A percentile compares a stretch with the other conserved stretches of the same genome.
Evolutionary conservation across 257 asterid species (phyloP).

Genomic region (Ilex asprella): DNA sequence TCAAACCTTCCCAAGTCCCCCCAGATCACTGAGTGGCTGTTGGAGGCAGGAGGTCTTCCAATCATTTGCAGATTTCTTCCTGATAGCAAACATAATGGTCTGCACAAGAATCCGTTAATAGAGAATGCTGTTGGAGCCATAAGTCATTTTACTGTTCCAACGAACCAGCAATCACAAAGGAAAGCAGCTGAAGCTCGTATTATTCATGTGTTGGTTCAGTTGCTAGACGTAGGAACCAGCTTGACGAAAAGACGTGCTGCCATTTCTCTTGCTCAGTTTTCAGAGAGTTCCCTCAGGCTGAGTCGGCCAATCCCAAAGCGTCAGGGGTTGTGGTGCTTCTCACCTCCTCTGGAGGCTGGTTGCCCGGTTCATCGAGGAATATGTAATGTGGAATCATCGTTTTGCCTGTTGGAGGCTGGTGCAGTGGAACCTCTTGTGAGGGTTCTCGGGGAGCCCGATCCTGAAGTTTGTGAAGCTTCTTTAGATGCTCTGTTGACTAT

Average conservation of each 20-base stretch:
- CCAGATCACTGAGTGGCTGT: slow-evolving; percentile 42
- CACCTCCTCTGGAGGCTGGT: slow-evolving; percentile 28
- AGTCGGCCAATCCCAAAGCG: slow-evolving; percentile 36
- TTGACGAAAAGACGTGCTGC: slow-evolving; percentile 35
- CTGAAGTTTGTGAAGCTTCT: slow-evolving; percentile 48
- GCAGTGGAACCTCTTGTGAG: slow-evolving; percentile 42
- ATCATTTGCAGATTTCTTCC: slow-evolving; percentile 24
- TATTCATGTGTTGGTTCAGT: slow-evolving; percentile 35
- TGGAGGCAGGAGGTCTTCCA: slow-evolving; percentile 33
- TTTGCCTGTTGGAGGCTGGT: slow-evolving; percentile 48
- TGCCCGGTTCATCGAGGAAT: slow-evolving; percentile 55
- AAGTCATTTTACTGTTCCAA: slow-evolving; percentile 38
- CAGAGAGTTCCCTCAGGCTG: slow-evolving; percentile 35
- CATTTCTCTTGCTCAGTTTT: slow-evolving; percentile 45
- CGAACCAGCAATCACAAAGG: slow-evolving; percentile 32
- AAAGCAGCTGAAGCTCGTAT: slow-evolving; percentile 48
- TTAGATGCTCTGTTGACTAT: slow-evolving; percentile 61
- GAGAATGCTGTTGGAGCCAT: slow-evolving; percentile 53
- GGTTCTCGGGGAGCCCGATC: slow-evolving; percentile 40
- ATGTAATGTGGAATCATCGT: slow-evolving; percentile 42
- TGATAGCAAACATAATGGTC: slow-evolving; percentile 16
- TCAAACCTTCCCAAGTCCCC: slow-evolving; percentile 41
- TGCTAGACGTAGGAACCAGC: slow-evolving; percentile 41
- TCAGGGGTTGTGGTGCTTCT: slow-evolving; percentile 47
- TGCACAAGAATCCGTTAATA: slow-evolving; percentile 20